Evolutionary conservation across 768 basidiomycete genomes (phyloP).

Genomic region (Lactifluus hygrophoroides): DNA sequence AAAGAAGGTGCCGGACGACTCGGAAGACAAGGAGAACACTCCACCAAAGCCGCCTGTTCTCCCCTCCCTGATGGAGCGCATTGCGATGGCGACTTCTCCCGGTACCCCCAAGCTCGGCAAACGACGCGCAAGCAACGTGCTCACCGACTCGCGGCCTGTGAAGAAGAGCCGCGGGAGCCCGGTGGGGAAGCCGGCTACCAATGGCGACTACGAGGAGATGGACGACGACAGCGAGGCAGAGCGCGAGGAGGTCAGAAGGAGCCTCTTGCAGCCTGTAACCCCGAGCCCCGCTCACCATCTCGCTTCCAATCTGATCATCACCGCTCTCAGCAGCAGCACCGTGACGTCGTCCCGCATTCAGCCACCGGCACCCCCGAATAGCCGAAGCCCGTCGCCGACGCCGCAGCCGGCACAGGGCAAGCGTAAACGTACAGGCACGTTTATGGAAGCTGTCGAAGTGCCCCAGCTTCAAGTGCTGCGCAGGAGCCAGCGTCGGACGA

Average conservation of each 20-base stretch:
- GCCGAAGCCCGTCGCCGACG: constrained; percentile 6
- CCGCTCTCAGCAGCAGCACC: background rate
- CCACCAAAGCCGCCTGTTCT: constrained; percentile 32
- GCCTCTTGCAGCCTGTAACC: background rate
- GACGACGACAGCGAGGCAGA: constrained; percentile 11
- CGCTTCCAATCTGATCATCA: background rate
- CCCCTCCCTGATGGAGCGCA: constrained; percentile 38
- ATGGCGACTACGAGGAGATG: background rate
- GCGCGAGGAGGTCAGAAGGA: constrained; percentile 4
- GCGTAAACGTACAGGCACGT: constrained; percentile 39
- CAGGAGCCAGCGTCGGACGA: constrained; percentile 19
- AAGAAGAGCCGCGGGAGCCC: background rate
- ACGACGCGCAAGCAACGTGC: constrained; percentile 35
- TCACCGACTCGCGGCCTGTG: constrained; percentile 10
- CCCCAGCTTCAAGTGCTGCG: constrained; percentile 30
- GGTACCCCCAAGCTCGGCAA: constrained; percentile 34
- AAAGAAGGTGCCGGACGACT: constrained; percentile 19
- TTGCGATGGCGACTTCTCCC: constrained; percentile 33
- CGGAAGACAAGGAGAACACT: constrained; percentile 52
- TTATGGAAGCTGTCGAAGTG: constrained; percentile 47
- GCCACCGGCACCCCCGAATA: background rate
- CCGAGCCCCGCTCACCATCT: background rate
- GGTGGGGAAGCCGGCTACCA: background rate
- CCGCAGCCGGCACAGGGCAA: background rate
- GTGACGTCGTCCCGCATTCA: background rate